These are phyloP conservation scores for Claviceps sp. DNA, from an alignment of 2,329 filamentous ascomycete genomes.

Conservation along the genomic window DNA sequence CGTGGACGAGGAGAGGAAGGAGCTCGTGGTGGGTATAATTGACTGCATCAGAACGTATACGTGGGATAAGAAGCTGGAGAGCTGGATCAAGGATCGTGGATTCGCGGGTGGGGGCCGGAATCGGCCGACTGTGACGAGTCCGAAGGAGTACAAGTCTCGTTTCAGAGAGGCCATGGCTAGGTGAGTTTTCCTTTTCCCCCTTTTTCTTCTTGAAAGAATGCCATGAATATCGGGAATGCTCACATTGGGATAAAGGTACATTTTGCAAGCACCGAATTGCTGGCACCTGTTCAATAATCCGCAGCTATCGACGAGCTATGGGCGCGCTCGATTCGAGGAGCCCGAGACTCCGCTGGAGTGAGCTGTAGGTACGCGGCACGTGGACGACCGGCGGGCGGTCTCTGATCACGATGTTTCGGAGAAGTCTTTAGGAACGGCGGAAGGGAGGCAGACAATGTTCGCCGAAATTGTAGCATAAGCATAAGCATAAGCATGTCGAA, in stretches of 20 bases:
- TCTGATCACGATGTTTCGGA: neutral
- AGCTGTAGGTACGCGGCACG: neutral
- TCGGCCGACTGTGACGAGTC: slow-evolving; percentile 87
- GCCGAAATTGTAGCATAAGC: neutral
- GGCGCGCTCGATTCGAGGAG: slow-evolving; percentile 26
- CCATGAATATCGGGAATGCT: neutral
- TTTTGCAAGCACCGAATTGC: slow-evolving; percentile 60
- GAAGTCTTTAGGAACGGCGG: neutral
- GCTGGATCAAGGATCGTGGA: slow-evolving; percentile 96
- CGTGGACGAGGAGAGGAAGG: slow-evolving; percentile 78
- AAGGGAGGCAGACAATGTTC: neutral
- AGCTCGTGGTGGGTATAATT: slow-evolving; percentile 94
- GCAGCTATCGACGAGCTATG: slow-evolving; percentile 23
- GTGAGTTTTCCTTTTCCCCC: slow-evolving; percentile 32
- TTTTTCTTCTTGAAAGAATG: neutral
- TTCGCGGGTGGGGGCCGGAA: slow-evolving; percentile 65
- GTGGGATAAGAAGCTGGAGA: slow-evolving; percentile 99
- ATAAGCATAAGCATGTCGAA: neutral
- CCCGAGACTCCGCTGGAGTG: slow-evolving; percentile 12
- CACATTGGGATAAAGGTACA: slow-evolving; percentile 35
- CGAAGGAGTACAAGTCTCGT: slow-evolving; percentile 91
- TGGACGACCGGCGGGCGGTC: neutral
- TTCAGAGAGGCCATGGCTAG: slow-evolving; percentile 95
- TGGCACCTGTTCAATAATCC: slow-evolving; percentile 54
- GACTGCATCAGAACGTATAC: slow-evolving; percentile 98